Conservation (phyloP, 805 yeast species). For the Lipomyces sp. region DNA sequence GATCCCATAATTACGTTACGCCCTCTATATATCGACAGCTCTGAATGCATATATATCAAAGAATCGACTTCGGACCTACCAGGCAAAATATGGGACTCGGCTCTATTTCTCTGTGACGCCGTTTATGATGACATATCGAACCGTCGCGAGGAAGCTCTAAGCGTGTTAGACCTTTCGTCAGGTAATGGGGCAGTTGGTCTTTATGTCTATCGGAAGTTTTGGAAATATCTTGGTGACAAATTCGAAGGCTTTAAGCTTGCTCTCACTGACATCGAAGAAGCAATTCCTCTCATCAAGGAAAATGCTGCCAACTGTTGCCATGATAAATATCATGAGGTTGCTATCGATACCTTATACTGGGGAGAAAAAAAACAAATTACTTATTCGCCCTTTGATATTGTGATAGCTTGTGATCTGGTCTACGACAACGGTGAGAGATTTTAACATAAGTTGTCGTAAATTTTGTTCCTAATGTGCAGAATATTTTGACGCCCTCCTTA, state of each 20-base stretch:
- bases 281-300: slow-evolving; percentile 25
- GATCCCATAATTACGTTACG: slow-evolving; percentile 14
- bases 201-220: background rate
- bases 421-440: slow-evolving; percentile 28
- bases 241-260: slow-evolving; percentile 7
- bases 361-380: slow-evolving; percentile 13
- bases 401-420: slow-evolving; percentile 34
- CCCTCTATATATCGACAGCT: slow-evolving; percentile 10
- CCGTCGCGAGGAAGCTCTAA: background rate
- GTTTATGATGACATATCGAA: background rate
- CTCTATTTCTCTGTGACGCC: slow-evolving; percentile 24
- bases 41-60: slow-evolving; percentile 12
- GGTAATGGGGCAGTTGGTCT: slow-evolving; percentile 36
- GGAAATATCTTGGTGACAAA: background rate
- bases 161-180: slow-evolving; percentile 29
- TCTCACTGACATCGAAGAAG: slow-evolving; percentile 30
- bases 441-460: background rate
- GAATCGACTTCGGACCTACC: slow-evolving; percentile 33
- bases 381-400: slow-evolving; percentile 19
- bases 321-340: background rate
- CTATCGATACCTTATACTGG: slow-evolving; percentile 19
- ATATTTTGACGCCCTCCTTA: slow-evolving; percentile 19
- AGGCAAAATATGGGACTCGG: slow-evolving; percentile 38
- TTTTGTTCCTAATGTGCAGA: slow-evolving; percentile 13
- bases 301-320: slow-evolving; percentile 5